These are phyloP conservation scores for Lentinus tigrinus DNA, from an alignment of 768 basidiomycete species.

Conservation along the genomic window DNA sequence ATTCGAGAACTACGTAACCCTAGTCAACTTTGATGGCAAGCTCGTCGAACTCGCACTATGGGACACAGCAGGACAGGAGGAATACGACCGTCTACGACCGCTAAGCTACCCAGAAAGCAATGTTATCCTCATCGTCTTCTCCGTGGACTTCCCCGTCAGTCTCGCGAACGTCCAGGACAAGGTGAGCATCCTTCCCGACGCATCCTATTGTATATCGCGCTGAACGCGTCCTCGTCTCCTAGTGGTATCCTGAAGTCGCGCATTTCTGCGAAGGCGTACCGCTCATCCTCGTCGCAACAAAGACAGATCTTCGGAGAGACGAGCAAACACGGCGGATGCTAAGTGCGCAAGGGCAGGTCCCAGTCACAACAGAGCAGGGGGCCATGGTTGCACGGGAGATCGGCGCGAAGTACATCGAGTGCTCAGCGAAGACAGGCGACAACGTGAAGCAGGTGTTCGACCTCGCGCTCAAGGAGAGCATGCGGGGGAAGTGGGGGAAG, in stretches of 20 bases:
- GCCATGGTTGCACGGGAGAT: constrained; percentile 87
- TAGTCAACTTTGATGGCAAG: constrained; percentile 83
- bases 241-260: constrained; percentile 94
- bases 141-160: constrained; percentile 88
- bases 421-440: constrained; percentile 87
- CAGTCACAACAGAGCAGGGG: constrained; percentile 84
- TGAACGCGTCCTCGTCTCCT: constrained; percentile 9
- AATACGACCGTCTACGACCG: constrained; percentile 87
- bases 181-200: constrained; percentile 39
- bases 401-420: constrained; percentile 91
- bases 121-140: constrained; percentile 93
- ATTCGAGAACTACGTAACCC: constrained; percentile 92
- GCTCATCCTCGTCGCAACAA: constrained; percentile 89
- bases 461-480: constrained; percentile 84
- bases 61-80: constrained; percentile 98
- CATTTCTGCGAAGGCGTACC: constrained; percentile 92
- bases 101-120: constrained; percentile 87
- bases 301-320: constrained; percentile 87
- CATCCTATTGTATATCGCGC: background rate
- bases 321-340: constrained; percentile 86
- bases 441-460: constrained; percentile 93
- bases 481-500: constrained; percentile 78
- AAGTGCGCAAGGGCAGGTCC: constrained; percentile 81
- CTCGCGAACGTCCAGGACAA: constrained; percentile 90
- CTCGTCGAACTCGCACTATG: constrained; percentile 94